A percentile compares a stretch with the other conserved stretches of the same genome.
Evolutionary conservation across 306 rosid species (phyloP).

Genomic region (Vigna mungo): DNA sequence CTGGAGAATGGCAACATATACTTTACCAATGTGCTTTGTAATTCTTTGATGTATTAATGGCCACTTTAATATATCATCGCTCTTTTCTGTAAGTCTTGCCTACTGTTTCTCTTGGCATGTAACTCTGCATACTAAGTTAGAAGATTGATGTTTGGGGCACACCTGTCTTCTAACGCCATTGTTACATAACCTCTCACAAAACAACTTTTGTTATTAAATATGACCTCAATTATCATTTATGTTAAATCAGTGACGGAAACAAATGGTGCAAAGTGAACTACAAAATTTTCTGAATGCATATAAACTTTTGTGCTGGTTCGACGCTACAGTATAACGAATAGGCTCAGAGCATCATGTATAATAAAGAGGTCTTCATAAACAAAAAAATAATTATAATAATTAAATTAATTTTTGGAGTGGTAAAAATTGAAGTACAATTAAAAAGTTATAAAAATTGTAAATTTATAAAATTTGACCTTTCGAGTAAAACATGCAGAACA

Average conservation of each 20-base stretch:
- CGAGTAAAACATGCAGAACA: no score
- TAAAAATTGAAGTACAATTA: no score
- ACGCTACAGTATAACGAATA: conserved; percentile 2
- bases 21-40: conserved; percentile 33
- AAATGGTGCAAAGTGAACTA: conserved; percentile 7
- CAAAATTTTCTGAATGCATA: not conserved
- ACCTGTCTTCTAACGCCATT: not conserved
- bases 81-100: conserved; percentile 12
- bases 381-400: no score
- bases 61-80: conserved; percentile 31
- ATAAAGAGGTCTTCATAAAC: no score
- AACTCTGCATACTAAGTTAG: conserved; percentile 1
- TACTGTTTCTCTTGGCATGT: conserved; percentile 19
- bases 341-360: not conserved
- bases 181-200: conserved; percentile 2
- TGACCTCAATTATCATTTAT: not conserved
- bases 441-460: no score
- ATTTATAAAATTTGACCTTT: no score
- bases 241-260: conserved; percentile 17
- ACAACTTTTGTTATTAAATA: not conserved
- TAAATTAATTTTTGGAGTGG: no score
- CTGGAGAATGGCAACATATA: conserved; percentile 40
- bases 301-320: not conserved
- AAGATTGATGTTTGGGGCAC: not conserved
- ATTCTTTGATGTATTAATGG: conserved; percentile 27